Evolutionary conservation across 331 rosid genomes (phyloP).

Genomic region (Cydonia oblonga): DNA sequence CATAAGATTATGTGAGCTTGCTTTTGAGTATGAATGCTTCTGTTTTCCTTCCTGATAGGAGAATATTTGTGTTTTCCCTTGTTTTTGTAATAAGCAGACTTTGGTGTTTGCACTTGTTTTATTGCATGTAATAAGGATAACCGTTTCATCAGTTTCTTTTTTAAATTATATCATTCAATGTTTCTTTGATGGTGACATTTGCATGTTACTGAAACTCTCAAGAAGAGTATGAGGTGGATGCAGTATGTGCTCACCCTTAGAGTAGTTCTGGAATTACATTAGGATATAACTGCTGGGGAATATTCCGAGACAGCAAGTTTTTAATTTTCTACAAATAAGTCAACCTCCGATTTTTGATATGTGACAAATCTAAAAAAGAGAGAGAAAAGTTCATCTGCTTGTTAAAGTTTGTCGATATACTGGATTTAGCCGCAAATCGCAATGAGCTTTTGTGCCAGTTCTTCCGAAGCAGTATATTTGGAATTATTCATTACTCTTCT

Average conservation of each 20-base stretch:
- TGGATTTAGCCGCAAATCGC: background rate
- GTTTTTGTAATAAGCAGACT: background rate
- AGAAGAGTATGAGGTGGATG: background rate
- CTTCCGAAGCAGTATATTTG: background rate
- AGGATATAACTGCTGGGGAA: background rate
- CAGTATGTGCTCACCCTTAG: background rate
- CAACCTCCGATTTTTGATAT: background rate
- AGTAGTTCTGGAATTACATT: background rate
- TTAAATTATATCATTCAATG: background rate
- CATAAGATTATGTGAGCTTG: background rate
- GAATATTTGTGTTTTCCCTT: background rate
- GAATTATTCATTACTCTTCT: background rate
- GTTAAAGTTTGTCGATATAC: background rate
- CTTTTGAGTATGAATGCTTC: background rate
- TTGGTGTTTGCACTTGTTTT: background rate
- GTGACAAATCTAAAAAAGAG: background rate
- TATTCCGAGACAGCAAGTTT: background rate
- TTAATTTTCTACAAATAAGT: background rate
- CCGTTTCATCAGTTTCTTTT: no score
- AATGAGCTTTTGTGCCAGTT: background rate
- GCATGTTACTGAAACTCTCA: background rate
- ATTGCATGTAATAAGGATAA: background rate
- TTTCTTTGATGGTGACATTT: background rate
- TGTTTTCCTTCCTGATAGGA: background rate
- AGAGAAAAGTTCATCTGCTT: background rate